Conservation (phyloP, 2,329 filamentous ascomycete species). For the Beauveria asiatica region DNA sequence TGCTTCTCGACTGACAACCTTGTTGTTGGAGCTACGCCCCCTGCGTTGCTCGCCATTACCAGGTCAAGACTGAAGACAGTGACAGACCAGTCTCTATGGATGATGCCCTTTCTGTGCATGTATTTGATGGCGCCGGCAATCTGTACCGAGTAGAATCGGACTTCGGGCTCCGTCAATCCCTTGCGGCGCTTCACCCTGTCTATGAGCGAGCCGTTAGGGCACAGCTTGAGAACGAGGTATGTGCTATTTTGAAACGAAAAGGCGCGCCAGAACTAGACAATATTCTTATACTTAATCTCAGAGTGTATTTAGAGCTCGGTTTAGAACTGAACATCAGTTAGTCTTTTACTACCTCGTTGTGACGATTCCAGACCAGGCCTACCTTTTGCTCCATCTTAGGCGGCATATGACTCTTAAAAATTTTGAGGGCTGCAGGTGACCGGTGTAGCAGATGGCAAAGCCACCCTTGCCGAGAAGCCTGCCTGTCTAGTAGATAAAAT, state of each 20-base stretch:
- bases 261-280: slow-evolving; percentile 89
- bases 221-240: slow-evolving; percentile 89
- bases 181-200: slow-evolving; percentile 94
- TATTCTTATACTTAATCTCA: slow-evolving; percentile 92
- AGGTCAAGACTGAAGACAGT: no score
- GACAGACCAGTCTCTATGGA: slow-evolving; percentile 88
- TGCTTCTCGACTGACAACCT: no score
- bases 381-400: slow-evolving; percentile 81
- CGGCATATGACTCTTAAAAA: slow-evolving; percentile 76
- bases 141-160: slow-evolving; percentile 87
- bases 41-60: no score
- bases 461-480: slow-evolving; percentile 71
- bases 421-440: slow-evolving; percentile 65
- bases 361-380: slow-evolving; percentile 10
- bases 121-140: slow-evolving; percentile 97
- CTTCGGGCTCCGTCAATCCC: slow-evolving; percentile 85
- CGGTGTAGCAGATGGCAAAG: slow-evolving; percentile 74
- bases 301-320: slow-evolving; percentile 94
- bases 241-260: slow-evolving; percentile 86
- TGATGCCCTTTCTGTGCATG: slow-evolving; percentile 90
- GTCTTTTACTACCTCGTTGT: not conserved
- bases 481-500: slow-evolving; percentile 67
- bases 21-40: no score
- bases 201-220: slow-evolving; percentile 91
- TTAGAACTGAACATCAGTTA: slow-evolving; percentile 46